Evolutionary conservation across 345 rosid genomes (phyloP), one percentile per base, ranked within the genome.

Genomic region (Eutrema yunnanense): DNA sequence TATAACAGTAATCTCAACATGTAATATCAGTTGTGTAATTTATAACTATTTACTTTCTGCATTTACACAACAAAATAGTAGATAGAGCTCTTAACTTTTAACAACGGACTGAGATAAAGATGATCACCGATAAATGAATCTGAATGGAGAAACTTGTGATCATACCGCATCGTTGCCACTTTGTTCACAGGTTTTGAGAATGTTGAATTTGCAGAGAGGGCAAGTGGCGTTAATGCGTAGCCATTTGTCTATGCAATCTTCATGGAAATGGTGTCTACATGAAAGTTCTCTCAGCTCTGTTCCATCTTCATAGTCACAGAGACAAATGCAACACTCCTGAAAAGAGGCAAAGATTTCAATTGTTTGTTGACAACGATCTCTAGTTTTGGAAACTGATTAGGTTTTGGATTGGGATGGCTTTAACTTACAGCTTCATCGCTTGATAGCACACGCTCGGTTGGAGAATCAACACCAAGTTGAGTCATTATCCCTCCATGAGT

Each of bases 161-260:
- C 73, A 86, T 10, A 62, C 87, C 33, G 74, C 79, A 62, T 62
- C 78, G 27, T 73, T 78, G 6, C 70, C 69, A 42, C 76, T 80
- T 49, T 68, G 79, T 67, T 75, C 78, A 53, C 72, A 77, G 8
- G 81, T 50, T 77, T 92, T 87, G 6, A 84, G 81, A 43, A 92
- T 88, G 83, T 88, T 88, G 82, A 81, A 82, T 83, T 92, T 92
- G 89, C 95, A 90, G 69, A 90, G 96, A 52, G 98, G 98, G 72
- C 96, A 92, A 38, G 84, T 88, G 0, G 95, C 88, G 29, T 92
- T 92, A 62, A 87, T 88, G 75, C 74, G 77, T 59, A 92, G 74
- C 98, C 98, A 90, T 72, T 85, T 90, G 67, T 90, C 98, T 56
- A 92, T 81, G 79, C 92, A 90, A 47, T 54, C 32, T 47, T 86